phyloP scores from a whole-genome alignment of 495 filamentous ascomycete species.

The Aspergillus taichungensis region DNA sequence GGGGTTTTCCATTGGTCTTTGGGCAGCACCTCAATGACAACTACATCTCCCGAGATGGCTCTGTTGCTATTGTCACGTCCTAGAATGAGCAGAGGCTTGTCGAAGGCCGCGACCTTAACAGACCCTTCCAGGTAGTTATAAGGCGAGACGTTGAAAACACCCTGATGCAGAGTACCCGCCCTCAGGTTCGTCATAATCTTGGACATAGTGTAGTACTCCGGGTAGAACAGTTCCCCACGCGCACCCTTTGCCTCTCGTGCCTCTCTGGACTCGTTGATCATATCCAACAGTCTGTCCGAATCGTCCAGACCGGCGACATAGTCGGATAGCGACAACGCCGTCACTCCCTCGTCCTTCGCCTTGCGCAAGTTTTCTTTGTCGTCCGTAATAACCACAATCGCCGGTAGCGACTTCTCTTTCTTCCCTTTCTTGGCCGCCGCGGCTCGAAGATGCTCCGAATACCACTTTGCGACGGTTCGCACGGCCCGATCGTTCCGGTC shows the following conservation, averaged over 20 bases:
- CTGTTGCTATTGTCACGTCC: slow-evolving; percentile 97
- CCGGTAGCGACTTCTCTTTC: slow-evolving; percentile 53
- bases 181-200: slow-evolving; percentile 91
- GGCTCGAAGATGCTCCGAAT: slow-evolving; percentile 64
- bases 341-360: slow-evolving; percentile 65
- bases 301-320: slow-evolving; percentile 82
- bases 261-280: slow-evolving; percentile 75
- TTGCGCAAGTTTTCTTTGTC: slow-evolving; percentile 82
- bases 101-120: slow-evolving; percentile 81
- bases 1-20: slow-evolving; percentile 95
- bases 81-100: slow-evolving; percentile 76
- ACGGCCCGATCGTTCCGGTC: slow-evolving; percentile 94
- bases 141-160: slow-evolving; percentile 88
- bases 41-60: slow-evolving; percentile 79
- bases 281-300: slow-evolving; percentile 78
- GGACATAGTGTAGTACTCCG: slow-evolving; percentile 77
- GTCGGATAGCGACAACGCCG: slow-evolving; percentile 55
- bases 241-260: slow-evolving; percentile 53
- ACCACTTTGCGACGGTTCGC: slow-evolving; percentile 80
- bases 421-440: slow-evolving; percentile 42
- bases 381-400: slow-evolving; percentile 88
- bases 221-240: slow-evolving; percentile 66
- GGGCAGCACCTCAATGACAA: slow-evolving; percentile 85
- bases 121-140: slow-evolving; percentile 97
- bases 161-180: slow-evolving; percentile 80